Evolutionary conservation across 139 green algal genomes (phyloP).

Genomic region (Astrephomene gubernaculifera): DNA sequence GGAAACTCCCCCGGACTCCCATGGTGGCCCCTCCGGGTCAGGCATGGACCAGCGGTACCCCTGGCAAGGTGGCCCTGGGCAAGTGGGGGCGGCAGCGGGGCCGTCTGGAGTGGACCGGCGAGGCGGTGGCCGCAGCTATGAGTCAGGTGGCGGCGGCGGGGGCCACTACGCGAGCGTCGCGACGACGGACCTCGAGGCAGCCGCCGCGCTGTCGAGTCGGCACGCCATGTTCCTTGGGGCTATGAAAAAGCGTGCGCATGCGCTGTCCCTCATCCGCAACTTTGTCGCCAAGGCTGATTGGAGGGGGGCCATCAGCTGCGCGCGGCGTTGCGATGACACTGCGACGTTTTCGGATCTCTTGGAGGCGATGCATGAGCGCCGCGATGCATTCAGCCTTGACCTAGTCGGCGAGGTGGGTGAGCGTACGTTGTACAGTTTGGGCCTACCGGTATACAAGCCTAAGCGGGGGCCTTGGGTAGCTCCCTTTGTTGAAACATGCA

Average conservation of each 20-base stretch:
- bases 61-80: slow-evolving; percentile 1
- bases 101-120: background rate
- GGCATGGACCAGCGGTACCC: slow-evolving; percentile 20
- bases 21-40: background rate
- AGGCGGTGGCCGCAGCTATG: background rate
- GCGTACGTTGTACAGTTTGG: too few relatives aligned
- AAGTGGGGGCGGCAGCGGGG: background rate
- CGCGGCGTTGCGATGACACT: slow-evolving; percentile 12
- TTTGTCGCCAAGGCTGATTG: slow-evolving; percentile 37
- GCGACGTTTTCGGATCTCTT: slow-evolving; percentile 44
- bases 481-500: too few relatives aligned
- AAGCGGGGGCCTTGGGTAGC: too few relatives aligned
- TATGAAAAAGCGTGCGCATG: slow-evolving; percentile 27
- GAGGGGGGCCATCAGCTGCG: slow-evolving; percentile 26
- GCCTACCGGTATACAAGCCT: too few relatives aligned
- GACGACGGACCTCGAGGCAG: slow-evolving; percentile 18
- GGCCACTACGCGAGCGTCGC: background rate
- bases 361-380: slow-evolving; percentile 20
- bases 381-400: slow-evolving; percentile 47
- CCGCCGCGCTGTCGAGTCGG: background rate
- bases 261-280: slow-evolving; percentile 3
- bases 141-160: background rate
- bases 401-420: slow-evolving; percentile 49
- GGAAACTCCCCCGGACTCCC: background rate
- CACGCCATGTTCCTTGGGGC: background rate